phyloP scores from a whole-genome alignment of 495 filamentous ascomycete species.

The Daldinia caldariorum region DNA sequence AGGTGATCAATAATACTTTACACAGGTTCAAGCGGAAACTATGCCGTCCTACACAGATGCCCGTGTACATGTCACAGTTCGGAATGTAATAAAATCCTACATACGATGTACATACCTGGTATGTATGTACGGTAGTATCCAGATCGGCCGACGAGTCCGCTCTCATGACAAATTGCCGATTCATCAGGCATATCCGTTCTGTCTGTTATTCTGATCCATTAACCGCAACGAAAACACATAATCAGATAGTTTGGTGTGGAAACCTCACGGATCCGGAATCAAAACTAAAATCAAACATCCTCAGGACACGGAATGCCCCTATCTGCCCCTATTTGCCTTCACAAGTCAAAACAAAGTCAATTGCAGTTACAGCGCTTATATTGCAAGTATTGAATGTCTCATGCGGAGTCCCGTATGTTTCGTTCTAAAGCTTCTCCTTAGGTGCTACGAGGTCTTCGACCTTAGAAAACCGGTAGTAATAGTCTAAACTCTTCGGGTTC shows the following conservation, averaged over 20 bases:
- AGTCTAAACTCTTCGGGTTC: conserved; percentile 78
- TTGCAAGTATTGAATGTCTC: background rate
- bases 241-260: background rate
- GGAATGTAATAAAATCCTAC: background rate
- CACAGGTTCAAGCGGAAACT: background rate
- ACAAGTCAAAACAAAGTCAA: background rate
- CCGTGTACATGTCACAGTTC: background rate
- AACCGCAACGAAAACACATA: background rate
- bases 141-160: background rate
- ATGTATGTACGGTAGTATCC: background rate
- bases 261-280: background rate
- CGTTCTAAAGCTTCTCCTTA: conserved; percentile 59
- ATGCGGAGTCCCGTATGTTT: background rate
- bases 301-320: background rate
- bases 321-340: background rate
- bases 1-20: background rate
- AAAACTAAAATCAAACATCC: background rate
- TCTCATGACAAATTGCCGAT: background rate
- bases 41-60: background rate
- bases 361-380: background rate
- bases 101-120: too few relatives aligned
- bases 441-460: conserved; percentile 69
- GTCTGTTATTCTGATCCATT: background rate
- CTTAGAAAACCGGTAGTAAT: conserved; percentile 82
- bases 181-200: background rate